These are phyloP conservation scores for Brassica hybrid DNA, from an alignment of 441 rosid species.

Conservation along the genomic window DNA sequence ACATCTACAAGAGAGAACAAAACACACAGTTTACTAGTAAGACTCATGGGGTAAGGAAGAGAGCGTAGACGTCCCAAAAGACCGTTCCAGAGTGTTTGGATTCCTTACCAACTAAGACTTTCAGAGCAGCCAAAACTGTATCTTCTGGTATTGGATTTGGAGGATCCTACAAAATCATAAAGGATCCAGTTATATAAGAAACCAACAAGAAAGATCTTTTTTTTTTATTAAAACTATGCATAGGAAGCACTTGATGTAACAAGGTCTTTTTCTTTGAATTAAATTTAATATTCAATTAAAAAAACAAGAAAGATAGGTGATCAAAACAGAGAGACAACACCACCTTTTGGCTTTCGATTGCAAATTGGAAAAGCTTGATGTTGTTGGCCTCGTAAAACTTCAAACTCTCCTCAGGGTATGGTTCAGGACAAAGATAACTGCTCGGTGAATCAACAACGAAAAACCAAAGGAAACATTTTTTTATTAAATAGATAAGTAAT, in stretches of 20 bases:
- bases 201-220: neutral
- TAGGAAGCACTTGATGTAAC: too few species aligned
- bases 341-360: slow-evolving; percentile 82
- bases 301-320: too few species aligned
- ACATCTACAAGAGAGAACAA: slow-evolving; percentile 55
- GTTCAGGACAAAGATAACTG: slow-evolving; percentile 91
- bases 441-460: neutral
- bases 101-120: slow-evolving; percentile 56
- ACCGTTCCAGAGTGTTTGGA: neutral
- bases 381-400: slow-evolving; percentile 62
- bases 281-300: too few species aligned
- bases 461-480: neutral
- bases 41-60: slow-evolving; percentile 6
- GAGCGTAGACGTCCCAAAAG: neutral
- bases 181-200: neutral
- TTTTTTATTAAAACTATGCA: too few species aligned
- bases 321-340: slow-evolving; percentile 15
- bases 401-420: slow-evolving; percentile 80
- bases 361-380: slow-evolving; percentile 79
- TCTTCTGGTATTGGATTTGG: slow-evolving; percentile 57
- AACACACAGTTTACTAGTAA: neutral
- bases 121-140: slow-evolving; percentile 69
- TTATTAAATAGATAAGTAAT: neutral
- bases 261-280: too few species aligned
- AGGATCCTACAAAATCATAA: slow-evolving; percentile 38